Conservation (phyloP, 202 grass and related monocot genomes). For the Setaria italica region DNA sequence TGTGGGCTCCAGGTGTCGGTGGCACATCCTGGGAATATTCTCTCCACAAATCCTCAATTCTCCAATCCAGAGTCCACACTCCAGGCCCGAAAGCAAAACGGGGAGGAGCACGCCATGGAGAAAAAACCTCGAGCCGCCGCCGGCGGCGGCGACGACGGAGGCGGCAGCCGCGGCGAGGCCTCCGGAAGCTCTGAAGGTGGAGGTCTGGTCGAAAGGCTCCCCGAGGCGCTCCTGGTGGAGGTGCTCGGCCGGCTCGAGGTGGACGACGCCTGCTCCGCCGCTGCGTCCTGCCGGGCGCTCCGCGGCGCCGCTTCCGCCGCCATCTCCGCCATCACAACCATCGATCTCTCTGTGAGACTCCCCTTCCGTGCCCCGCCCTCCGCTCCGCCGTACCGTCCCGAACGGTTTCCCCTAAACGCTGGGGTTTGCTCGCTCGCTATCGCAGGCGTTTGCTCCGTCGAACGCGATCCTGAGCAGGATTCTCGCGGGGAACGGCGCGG, state of each 20-base stretch:
- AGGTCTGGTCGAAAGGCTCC: conserved; percentile 61
- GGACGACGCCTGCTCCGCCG: conserved; percentile 76
- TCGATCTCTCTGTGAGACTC: conserved; percentile 78
- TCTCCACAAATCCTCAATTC: conserved; percentile 21
- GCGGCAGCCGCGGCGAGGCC: conserved; percentile 18
- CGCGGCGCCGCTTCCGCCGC: conserved; percentile 47
- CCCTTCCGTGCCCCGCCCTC: background rate
- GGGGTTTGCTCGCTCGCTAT: conserved; percentile 24
- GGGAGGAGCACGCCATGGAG: conserved; percentile 51
- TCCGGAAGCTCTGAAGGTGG: background rate
- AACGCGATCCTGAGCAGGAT: conserved; percentile 59
- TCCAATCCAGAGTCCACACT: conserved; percentile 5
- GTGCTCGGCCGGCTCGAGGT: conserved; percentile 70
- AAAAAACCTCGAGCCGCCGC: conserved; percentile 50
- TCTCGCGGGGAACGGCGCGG: conserved; percentile 57
- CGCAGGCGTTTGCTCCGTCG: conserved; percentile 67
- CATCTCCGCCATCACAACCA: conserved; percentile 56
- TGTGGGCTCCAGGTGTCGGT: background rate
- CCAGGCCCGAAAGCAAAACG: conserved; percentile 10
- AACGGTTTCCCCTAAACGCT: conserved; percentile 24
- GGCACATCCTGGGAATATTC: background rate
- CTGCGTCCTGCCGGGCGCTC: conserved; percentile 83
- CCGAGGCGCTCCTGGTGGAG: conserved; percentile 74
- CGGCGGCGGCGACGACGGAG: conserved; percentile 32
- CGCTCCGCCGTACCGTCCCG: background rate